Percentiles rank a stretch among this genome's conserved stretches.
These are phyloP conservation scores for Endocarpon pusillum DNA, from an alignment of 495 filamentous ascomycete species.

Conservation along the genomic window DNA sequence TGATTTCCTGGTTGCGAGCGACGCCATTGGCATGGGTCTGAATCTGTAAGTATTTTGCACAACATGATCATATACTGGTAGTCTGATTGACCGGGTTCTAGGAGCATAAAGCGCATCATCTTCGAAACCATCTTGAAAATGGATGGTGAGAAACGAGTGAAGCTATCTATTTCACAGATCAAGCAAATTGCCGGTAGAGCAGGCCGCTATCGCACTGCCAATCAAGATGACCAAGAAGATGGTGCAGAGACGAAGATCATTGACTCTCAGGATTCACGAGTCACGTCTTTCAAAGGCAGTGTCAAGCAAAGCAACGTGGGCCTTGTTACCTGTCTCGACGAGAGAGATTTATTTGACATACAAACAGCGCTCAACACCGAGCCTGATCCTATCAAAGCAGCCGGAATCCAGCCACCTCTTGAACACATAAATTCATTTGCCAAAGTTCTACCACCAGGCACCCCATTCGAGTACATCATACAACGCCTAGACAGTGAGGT, in stretches of 20 bases:
- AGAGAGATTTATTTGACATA: slow-evolving; percentile 48
- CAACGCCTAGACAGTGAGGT: slow-evolving; percentile 50
- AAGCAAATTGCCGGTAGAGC: slow-evolving; percentile 94
- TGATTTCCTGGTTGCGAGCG: slow-evolving; percentile 82
- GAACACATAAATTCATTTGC: slow-evolving; percentile 51
- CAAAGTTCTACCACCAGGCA: slow-evolving; percentile 56
- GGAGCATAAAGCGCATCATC: slow-evolving; percentile 76
- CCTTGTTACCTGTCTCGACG: slow-evolving; percentile 64
- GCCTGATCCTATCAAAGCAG: slow-evolving; percentile 47
- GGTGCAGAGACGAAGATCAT: neutral
- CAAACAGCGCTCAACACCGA: slow-evolving; percentile 40
- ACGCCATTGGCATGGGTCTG: slow-evolving; percentile 95
- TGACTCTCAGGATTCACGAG: slow-evolving; percentile 3
- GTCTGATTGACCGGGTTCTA: slow-evolving; percentile 11
- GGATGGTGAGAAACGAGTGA: slow-evolving; percentile 29
- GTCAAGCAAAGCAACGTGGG: slow-evolving; percentile 39
- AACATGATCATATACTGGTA: neutral
- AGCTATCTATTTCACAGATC: slow-evolving; percentile 54
- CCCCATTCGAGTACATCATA: slow-evolving; percentile 63
- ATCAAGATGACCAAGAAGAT: slow-evolving; percentile 19
- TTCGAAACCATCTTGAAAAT: slow-evolving; percentile 65
- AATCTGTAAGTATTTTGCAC: slow-evolving; percentile 44
- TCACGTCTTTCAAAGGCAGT: too few relatives aligned
- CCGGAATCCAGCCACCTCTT: slow-evolving; percentile 57
- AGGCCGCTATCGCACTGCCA: slow-evolving; percentile 67